Percentiles rank a stretch among this genome's conserved stretches.
Conservation (phyloP, 371 early-diverging fungal species). For the Actinomortierella wolfii region DNA sequence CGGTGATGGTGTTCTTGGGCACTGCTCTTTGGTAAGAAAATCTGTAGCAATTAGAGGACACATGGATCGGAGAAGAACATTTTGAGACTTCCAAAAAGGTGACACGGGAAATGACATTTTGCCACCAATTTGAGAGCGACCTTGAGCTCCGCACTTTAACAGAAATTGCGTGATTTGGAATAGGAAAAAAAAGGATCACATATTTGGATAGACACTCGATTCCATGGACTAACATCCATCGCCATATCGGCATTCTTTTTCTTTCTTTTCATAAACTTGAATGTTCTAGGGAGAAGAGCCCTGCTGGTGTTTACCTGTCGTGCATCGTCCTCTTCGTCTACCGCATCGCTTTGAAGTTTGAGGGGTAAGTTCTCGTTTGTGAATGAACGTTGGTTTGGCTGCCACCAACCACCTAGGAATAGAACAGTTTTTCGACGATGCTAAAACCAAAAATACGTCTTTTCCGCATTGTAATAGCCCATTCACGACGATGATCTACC, state of each 20-base stretch:
- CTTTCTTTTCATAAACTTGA: not conserved
- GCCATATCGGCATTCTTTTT: not conserved
- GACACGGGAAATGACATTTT: not conserved
- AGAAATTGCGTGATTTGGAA: not conserved
- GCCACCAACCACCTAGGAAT: no score
- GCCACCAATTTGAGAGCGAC: not conserved
- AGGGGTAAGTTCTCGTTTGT: conserved; percentile 63
- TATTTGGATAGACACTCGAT: no score
- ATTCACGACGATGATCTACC: conserved; percentile 82
- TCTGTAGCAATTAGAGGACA: not conserved
- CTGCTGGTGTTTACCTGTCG: conserved; percentile 76
- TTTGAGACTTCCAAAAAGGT: not conserved
- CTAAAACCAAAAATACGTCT: not conserved
- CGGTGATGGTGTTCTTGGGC: conserved; percentile 84
- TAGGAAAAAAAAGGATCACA: no score
- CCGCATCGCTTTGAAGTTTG: conserved; percentile 73
- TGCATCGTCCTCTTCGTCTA: conserved; percentile 75
- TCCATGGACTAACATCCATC: not conserved
- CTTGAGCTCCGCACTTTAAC: not conserved
- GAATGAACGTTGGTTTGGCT: no score
- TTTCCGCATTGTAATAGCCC: conserved; percentile 47
- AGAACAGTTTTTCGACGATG: no score
- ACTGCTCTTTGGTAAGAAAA: conserved; percentile 79
- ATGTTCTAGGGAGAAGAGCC: conserved; percentile 58
- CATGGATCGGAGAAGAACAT: no score